Percentiles rank a stretch among this genome's conserved stretches.
Evolutionary conservation across 306 rosid genomes (phyloP).

Genomic region (Hippophae tibetana): DNA sequence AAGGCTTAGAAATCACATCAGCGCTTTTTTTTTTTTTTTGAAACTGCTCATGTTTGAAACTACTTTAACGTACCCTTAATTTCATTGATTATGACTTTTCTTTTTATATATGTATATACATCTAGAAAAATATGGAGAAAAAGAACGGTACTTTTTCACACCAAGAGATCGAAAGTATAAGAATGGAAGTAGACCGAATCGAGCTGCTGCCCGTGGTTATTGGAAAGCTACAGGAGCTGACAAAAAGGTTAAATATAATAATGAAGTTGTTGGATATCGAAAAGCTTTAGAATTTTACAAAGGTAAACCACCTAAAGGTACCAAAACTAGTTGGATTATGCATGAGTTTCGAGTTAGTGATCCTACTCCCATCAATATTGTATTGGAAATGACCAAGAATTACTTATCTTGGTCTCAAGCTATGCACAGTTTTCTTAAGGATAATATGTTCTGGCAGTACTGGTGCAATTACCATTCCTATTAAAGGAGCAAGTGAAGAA

Average conservation of each 20-base stretch:
- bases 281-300: slow-evolving; percentile 13
- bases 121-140: neutral
- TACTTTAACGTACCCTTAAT: too few relatives aligned
- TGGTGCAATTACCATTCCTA: too few relatives aligned
- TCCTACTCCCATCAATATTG: neutral
- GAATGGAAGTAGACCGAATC: neutral
- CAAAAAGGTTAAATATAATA: neutral
- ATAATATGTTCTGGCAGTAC: too few relatives aligned
- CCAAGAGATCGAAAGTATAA: neutral
- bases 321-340: slow-evolving; percentile 21
- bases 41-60: too few relatives aligned
- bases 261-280: neutral
- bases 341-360: slow-evolving; percentile 11
- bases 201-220: neutral
- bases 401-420: too few relatives aligned
- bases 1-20: too few relatives aligned
- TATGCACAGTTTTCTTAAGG: too few relatives aligned
- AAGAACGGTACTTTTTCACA: neutral
- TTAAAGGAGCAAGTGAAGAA: too few relatives aligned
- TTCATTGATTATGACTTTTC: neutral
- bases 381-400: slow-evolving; percentile 8
- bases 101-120: too few relatives aligned
- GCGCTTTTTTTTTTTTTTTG: too few relatives aligned
- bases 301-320: slow-evolving; percentile 21
- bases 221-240: neutral